Conservation (phyloP, 768 basidiomycete genomes). For the Mycena filopes region DNA sequence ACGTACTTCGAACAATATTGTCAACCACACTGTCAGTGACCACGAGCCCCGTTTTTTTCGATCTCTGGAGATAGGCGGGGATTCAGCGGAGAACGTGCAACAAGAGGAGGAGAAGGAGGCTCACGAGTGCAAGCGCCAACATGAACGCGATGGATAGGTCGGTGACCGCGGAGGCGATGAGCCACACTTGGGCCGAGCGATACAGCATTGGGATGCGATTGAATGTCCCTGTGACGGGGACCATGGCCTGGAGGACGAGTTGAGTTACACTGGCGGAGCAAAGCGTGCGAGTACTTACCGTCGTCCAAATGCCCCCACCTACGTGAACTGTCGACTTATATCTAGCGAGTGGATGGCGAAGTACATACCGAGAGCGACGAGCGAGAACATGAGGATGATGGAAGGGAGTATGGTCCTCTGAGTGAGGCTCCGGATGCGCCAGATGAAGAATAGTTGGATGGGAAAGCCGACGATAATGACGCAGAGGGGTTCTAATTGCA, state of each 20-base stretch:
- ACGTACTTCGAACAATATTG: conserved; percentile 46
- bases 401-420: conserved; percentile 3
- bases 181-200: conserved; percentile 43
- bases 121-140: neutral
- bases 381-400: conserved; percentile 14
- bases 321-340: neutral
- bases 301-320: conserved; percentile 36
- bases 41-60: conserved; percentile 45
- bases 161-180: conserved; percentile 42
- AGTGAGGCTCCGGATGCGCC: conserved; percentile 36
- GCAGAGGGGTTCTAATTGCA: too few relatives aligned
- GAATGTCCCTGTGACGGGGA: conserved; percentile 22
- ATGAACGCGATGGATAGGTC: conserved; percentile 25
- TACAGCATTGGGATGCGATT: conserved; percentile 24
- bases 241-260: neutral
- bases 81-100: neutral
- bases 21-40: conserved; percentile 51
- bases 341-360: too few relatives aligned
- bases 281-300: neutral
- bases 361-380: conserved; percentile 13
- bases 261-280: too few relatives aligned
- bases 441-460: conserved; percentile 41
- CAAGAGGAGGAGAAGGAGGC: conserved; percentile 11
- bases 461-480: conserved; percentile 32
- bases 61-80: neutral